Base-by-base conservation (phyloP, 2,329 filamentous ascomycete species). In the Exophiala mesophila region DNA sequence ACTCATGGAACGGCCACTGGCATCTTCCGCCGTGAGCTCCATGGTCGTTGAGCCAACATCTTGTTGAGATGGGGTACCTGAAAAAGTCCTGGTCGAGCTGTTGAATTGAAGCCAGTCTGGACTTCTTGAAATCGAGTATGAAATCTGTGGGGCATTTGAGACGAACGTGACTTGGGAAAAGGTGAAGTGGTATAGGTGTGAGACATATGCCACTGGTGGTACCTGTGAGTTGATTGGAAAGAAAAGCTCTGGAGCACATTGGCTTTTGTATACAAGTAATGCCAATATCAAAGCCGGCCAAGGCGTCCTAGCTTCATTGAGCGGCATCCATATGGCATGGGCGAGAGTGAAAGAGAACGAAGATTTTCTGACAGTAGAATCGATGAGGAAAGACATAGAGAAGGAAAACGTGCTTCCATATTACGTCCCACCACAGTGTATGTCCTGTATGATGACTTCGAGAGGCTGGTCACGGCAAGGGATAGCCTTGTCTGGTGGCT, bases 161-260 rank as follows among this genome's bases (percentile, higher is more conserved):
- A 72, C 70, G 63, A 94, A 94, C 0, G 88, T 94, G 28, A 80
- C 79, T 18, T 54, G 54, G 9, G 66, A 62, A 39, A 70, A 69
- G 31, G 55, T 51, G 49, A 70, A 70, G 34, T 54, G 49, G 48
- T 65, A 71, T 2, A 73, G 70, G 55, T 82, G 59, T 29, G 74
- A 76, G 45, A 85, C 70, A 52, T 84, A 76, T 15, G 86, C 88
- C 39, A 89, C 82, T 3, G 83, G 82, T 21, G 88, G 88, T 1
- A 94, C 74, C 62, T 95, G 88, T 2, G 85, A 81, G 63, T 92
- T 94, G 62, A 94, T 73, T 1, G 88, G 88, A 55, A 89, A 90
- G 34, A 70, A 69, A 36, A 70, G 39, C 21, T 52, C 18, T 7
- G 49, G 49, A 19, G 20, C 28, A 24, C 41, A 44, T 30, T 19